Conservation (phyloP, 352 stramenopile genomes). For the Phytophthora citrophthora region DNA sequence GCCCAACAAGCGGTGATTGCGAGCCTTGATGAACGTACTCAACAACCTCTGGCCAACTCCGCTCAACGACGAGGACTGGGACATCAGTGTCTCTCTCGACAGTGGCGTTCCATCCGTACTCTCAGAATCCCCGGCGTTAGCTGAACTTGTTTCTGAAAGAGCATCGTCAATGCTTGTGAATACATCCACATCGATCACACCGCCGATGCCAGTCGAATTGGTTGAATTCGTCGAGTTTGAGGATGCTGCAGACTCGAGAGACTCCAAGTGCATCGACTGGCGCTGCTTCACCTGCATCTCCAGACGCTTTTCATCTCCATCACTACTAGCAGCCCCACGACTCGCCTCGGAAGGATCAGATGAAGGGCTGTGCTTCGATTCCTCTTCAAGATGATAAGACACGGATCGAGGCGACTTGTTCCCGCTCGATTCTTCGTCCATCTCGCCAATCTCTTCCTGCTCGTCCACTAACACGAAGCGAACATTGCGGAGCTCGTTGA, state of each 20-base stretch:
- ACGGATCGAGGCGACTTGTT: constrained; percentile 52
- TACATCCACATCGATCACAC: constrained; percentile 84
- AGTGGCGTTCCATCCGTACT: constrained; percentile 21
- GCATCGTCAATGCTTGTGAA: constrained; percentile 81
- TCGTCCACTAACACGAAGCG: constrained; percentile 84
- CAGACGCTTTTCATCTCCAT: constrained; percentile 21
- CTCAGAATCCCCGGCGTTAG: constrained; percentile 23
- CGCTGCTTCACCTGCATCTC: constrained; percentile 33
- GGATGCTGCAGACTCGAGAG: constrained; percentile 34
- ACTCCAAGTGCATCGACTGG: constrained; percentile 37
- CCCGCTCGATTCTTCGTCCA: constrained; percentile 38
- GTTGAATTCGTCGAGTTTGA: constrained; percentile 44
- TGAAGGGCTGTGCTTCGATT: constrained; percentile 56
- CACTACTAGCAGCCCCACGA: constrained; percentile 23
- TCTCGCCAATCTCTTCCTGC: constrained; percentile 53
- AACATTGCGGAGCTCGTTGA: constrained; percentile 85
- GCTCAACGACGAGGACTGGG: constrained; percentile 67
- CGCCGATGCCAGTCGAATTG: constrained; percentile 53
- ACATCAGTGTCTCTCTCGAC: constrained; percentile 35
- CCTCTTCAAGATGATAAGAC: constrained; percentile 76
- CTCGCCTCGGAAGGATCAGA: constrained; percentile 23
- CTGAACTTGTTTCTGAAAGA: constrained; percentile 50
- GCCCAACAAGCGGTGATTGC: constrained; percentile 66
- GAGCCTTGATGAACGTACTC: constrained; percentile 74
- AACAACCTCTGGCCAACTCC: constrained; percentile 70